Conservation (phyloP, 768 basidiomycete genomes). For the Cystobasidium tubakii region DNA sequence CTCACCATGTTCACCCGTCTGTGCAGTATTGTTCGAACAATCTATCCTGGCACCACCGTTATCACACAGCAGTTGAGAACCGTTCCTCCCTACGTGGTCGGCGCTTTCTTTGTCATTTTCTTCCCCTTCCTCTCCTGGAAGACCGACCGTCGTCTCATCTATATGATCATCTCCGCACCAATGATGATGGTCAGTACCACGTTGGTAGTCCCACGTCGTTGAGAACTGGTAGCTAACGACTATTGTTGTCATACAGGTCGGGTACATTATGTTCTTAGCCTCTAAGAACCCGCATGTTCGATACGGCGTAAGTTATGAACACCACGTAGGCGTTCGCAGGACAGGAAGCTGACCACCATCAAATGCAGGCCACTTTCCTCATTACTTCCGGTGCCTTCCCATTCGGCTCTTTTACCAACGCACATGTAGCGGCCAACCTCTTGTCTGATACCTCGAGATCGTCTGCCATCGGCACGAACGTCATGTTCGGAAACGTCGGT, state of each 20-base stretch:
- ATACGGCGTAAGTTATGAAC: constrained; percentile 27
- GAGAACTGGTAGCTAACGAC: neutral
- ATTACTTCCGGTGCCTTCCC: constrained; percentile 12
- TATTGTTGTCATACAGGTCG: neutral
- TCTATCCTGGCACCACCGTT: constrained; percentile 57
- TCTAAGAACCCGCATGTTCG: constrained; percentile 21
- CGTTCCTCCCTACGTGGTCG: constrained; percentile 72
- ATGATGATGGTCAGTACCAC: constrained; percentile 23
- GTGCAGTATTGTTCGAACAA: constrained; percentile 64
- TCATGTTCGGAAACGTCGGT: constrained; percentile 24
- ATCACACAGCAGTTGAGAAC: constrained; percentile 67
- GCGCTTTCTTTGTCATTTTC: constrained; percentile 59
- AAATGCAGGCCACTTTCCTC: constrained; percentile 14
- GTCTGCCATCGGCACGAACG: constrained; percentile 10
- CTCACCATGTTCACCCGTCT: too few relatives aligned
- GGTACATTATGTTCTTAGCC: constrained; percentile 41
- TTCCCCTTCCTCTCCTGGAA: constrained; percentile 64
- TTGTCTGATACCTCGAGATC: constrained; percentile 21
- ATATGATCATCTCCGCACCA: constrained; percentile 37
- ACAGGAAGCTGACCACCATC: neutral
- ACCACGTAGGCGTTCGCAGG: neutral
- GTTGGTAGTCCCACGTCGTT: too few relatives aligned
- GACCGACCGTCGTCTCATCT: constrained; percentile 58
- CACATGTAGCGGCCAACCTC: constrained; percentile 15
- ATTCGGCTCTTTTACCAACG: constrained; percentile 16